phyloP scores from a whole-genome alignment of 2,329 filamentous ascomycete species.

The Furcasterigmium furcatum region DNA sequence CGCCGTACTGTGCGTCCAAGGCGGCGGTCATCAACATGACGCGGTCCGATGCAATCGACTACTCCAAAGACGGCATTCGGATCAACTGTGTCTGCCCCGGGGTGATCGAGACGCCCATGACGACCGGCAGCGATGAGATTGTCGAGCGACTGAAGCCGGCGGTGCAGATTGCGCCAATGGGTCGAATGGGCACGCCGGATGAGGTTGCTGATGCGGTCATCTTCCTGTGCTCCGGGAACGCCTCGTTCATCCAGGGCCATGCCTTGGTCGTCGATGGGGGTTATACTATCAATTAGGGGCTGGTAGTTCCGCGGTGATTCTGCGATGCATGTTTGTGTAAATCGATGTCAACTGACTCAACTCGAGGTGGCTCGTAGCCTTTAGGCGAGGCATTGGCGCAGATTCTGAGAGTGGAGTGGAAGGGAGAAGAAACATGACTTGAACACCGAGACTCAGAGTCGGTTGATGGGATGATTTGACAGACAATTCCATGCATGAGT shows the following conservation, averaged over 20 bases:
- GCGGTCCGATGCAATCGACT: conserved; percentile 52
- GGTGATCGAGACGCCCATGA: conserved; percentile 52
- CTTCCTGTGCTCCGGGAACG: conserved; percentile 44
- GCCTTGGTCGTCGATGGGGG: conserved; percentile 51
- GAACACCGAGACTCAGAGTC: too few species aligned
- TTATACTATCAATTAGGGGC: conserved; percentile 45
- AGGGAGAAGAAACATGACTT: too few species aligned
- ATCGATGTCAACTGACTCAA: too few species aligned
- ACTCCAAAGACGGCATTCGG: conserved; percentile 36
- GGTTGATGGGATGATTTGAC: too few species aligned
- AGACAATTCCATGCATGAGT: too few species aligned
- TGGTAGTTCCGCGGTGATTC: too few species aligned
- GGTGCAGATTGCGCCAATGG: conserved; percentile 45
- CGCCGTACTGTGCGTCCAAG: conserved; percentile 56
- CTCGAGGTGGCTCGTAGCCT: too few species aligned
- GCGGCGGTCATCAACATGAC: conserved; percentile 57
- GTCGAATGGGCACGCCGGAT: conserved; percentile 43
- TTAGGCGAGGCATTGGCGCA: too few species aligned
- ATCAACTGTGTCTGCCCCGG: conserved; percentile 64
- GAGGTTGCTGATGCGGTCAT: conserved; percentile 47
- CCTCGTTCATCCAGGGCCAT: conserved; percentile 49
- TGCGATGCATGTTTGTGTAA: too few species aligned
- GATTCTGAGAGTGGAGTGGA: too few species aligned
- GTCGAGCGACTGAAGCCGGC: conserved; percentile 33
- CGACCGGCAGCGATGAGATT: conserved; percentile 33